These are phyloP conservation scores for Colletotrichum melonis DNA, from an alignment of 2,329 filamentous ascomycete species.

Conservation along the genomic window DNA sequence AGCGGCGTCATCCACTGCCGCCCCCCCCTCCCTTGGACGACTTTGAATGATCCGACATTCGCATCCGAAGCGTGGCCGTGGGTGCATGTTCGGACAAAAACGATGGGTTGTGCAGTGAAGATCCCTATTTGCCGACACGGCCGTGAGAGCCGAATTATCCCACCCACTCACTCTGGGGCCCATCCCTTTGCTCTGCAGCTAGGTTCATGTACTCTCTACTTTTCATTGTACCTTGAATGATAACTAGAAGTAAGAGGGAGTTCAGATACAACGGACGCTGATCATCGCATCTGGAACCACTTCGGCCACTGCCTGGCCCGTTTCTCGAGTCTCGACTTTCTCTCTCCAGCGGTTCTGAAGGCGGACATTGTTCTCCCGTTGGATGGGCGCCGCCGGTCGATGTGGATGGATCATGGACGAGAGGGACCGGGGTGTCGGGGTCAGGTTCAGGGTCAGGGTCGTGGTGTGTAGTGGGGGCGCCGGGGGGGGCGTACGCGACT, in stretches of 20 bases:
- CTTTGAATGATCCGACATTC: background rate
- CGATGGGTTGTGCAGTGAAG: constrained; percentile 11
- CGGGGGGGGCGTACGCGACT: too few relatives aligned
- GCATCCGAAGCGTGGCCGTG: background rate
- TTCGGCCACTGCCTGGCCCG: too few relatives aligned
- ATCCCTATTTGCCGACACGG: constrained; percentile 3
- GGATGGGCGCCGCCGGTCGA: background rate
- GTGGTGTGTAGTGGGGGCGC: too few relatives aligned
- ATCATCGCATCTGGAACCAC: too few relatives aligned
- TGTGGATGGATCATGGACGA: background rate
- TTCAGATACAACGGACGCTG: too few relatives aligned
- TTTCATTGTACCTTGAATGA: background rate
- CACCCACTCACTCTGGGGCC: background rate
- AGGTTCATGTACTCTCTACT: background rate
- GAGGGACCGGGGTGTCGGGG: too few relatives aligned
- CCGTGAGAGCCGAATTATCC: background rate
- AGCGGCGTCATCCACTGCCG: too few relatives aligned
- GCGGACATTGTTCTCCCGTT: background rate
- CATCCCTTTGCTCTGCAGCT: background rate
- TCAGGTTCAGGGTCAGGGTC: background rate
- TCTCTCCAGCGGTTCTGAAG: background rate
- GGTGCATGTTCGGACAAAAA: background rate
- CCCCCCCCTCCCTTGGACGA: constrained; percentile 1
- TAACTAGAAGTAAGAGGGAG: background rate
- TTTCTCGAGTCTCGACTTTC: background rate